Conservation (phyloP, 768 basidiomycete species). For the Boletus patriciae region DNA sequence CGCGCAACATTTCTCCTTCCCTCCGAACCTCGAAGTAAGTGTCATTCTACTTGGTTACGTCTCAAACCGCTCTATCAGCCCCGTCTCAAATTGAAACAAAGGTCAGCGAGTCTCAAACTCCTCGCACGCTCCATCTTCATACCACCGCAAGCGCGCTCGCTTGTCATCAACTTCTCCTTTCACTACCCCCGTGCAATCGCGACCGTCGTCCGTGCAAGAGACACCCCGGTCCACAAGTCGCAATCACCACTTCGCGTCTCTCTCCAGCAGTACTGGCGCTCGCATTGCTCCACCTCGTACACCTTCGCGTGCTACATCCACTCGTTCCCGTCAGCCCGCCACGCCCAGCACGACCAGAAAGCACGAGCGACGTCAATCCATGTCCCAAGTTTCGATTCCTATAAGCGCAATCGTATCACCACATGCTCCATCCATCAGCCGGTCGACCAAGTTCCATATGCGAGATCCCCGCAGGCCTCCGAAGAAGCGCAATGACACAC, state of each 20-base stretch:
- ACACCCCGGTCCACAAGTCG: conserved; percentile 20
- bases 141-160: conserved; percentile 67
- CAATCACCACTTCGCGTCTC: conserved; percentile 28
- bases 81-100: conserved; percentile 32
- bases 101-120: conserved; percentile 56
- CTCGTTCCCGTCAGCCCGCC: conserved; percentile 33
- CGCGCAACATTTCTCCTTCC: conserved; percentile 63
- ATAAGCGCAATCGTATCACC: conserved; percentile 77
- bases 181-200: conserved; percentile 33
- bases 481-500: conserved; percentile 51
- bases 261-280: conserved; percentile 38
- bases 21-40: conserved; percentile 58
- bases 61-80: conserved; percentile 22
- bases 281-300: conserved; percentile 30
- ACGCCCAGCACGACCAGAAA: conserved; percentile 30
- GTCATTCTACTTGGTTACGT: conserved; percentile 14
- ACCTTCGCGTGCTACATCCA: conserved; percentile 40
- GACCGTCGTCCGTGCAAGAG: conserved; percentile 31
- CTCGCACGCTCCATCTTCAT: conserved; percentile 69
- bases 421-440: conserved; percentile 69
- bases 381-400: conserved; percentile 75
- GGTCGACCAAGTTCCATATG: conserved; percentile 70
- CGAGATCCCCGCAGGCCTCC: conserved; percentile 72
- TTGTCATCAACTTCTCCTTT: conserved; percentile 45
- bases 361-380: conserved; percentile 46